These are phyloP conservation scores for Solanum hybrid DNA, from an alignment of 305 asterid genomes.

Conservation along the genomic window DNA sequence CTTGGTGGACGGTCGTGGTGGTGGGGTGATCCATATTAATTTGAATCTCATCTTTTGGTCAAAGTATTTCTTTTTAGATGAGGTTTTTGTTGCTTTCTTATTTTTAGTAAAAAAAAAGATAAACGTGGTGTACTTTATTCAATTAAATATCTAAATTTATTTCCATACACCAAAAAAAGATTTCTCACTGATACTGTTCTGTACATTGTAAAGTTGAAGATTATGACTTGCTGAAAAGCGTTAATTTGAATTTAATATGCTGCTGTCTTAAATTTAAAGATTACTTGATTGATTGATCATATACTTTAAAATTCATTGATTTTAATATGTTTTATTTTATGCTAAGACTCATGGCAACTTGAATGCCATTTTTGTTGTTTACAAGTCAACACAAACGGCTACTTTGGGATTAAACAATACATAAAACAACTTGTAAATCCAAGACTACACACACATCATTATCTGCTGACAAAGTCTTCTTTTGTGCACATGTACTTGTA, in stretches of 20 bases:
- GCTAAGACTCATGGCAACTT: neutral
- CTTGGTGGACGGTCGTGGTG: neutral
- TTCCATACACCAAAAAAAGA: neutral
- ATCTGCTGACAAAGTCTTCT: neutral
- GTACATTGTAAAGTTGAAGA: neutral
- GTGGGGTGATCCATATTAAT: neutral
- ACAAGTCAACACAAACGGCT: constrained; percentile 1
- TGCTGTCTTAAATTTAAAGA: neutral
- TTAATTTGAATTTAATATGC: neutral
- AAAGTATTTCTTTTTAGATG: neutral
- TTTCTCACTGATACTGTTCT: neutral
- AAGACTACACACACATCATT: neutral
- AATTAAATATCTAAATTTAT: neutral
- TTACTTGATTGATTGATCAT: neutral
- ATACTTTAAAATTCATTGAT: neutral
- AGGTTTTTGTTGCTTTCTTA: neutral
- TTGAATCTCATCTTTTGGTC: neutral
- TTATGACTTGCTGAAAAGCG: neutral
- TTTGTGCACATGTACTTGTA: neutral
- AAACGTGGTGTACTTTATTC: neutral
- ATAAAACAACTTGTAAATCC: neutral
- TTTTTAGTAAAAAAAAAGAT: neutral
- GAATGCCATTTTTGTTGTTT: neutral
- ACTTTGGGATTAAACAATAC: neutral
- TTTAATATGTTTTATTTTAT: neutral